These are phyloP conservation scores for Citrus mangshanensis DNA, from an alignment of 345 rosid species.

Conservation along the genomic window DNA sequence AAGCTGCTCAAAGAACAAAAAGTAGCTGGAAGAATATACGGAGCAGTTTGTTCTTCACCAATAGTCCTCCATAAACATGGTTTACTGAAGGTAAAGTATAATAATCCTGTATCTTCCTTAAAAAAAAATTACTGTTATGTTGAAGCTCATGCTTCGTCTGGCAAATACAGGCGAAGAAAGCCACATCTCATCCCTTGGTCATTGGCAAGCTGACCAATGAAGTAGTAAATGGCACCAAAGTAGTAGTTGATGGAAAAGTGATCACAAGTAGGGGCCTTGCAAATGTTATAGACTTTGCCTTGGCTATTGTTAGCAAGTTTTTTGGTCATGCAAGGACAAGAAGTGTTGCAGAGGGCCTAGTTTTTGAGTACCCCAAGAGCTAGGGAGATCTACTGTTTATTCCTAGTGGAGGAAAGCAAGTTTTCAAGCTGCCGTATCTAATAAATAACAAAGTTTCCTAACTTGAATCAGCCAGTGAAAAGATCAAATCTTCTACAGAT, in stretches of 20 bases:
- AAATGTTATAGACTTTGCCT: conserved; percentile 57
- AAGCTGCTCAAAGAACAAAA: conserved; percentile 78
- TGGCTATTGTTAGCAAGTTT: conserved; percentile 72
- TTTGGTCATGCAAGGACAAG: conserved; percentile 84
- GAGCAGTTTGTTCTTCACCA: conserved; percentile 71
- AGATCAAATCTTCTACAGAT: background rate
- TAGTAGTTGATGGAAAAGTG: conserved; percentile 82
- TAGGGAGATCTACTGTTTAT: conserved; percentile 12
- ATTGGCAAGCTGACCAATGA: conserved; percentile 24
- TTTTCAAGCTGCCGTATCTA: conserved; percentile 2
- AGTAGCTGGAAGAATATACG: conserved; percentile 56
- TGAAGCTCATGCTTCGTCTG: conserved; percentile 10
- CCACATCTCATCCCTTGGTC: conserved; percentile 49
- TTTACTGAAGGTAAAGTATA: conserved; percentile 54
- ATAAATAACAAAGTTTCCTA: background rate
- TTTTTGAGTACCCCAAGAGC: conserved; percentile 61
- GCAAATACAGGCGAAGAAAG: conserved; percentile 55
- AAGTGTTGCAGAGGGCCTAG: conserved; percentile 88
- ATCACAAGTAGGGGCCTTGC: conserved; percentile 78
- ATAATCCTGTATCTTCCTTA: background rate
- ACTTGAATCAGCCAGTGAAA: background rate
- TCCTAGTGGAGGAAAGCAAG: conserved; percentile 2
- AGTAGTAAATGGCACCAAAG: conserved; percentile 48
- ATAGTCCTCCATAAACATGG: conserved; percentile 60
- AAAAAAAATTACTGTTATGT: background rate